Base-by-base conservation (phyloP, 306 rosid genomes). In the Begonia loranthoides region DNA sequence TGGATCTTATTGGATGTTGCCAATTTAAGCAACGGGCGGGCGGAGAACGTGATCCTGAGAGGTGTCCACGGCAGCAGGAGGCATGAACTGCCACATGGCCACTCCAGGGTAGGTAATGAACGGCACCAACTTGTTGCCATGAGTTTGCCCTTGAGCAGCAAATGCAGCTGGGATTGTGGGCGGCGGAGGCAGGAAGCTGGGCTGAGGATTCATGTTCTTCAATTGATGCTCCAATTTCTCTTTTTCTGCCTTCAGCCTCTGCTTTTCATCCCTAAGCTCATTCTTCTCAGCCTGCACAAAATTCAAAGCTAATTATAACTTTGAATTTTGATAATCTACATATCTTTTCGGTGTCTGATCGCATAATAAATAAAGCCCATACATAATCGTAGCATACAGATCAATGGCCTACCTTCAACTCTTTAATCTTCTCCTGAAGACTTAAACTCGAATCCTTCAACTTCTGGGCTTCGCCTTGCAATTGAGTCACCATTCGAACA, bases 81-180 rank as follows among this genome's bases (percentile, higher is more conserved):
- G 95, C 97, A 85, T 77, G 72, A 89, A 89, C 61, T 89, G 97
- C 97, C 97, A 89, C 97, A 89, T 85, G 62, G 90, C 94, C 19
- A 89, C 90, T 22, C 95, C 90, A 0, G 97, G 97, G 64, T 89
- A 89, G 40, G 94, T 66, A 22, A 84, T 62, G 79, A 82, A 77
- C 17, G 95, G 97, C 64, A 89, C 77, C 78, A 82, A 56, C 78
- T 89, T 89, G 84, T 70, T 82, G 53, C 94, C 84, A 2, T 79
- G 80, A 55, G 83, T 95, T 74, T 79, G 97, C 61, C 83, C 78
- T 67, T 77, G 95, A 41, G 93, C 72, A 52, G 95, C 77, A 77
- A 73, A 89, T 55, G 95, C 87, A 15, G 95, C 78, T 16, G 95
- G 84, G 45, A 84, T 84, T 60, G 86, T 73, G 36, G 88, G 77